Conservation (phyloP, 2,329 filamentous ascomycete species). For the Verticillium tricorpus region DNA sequence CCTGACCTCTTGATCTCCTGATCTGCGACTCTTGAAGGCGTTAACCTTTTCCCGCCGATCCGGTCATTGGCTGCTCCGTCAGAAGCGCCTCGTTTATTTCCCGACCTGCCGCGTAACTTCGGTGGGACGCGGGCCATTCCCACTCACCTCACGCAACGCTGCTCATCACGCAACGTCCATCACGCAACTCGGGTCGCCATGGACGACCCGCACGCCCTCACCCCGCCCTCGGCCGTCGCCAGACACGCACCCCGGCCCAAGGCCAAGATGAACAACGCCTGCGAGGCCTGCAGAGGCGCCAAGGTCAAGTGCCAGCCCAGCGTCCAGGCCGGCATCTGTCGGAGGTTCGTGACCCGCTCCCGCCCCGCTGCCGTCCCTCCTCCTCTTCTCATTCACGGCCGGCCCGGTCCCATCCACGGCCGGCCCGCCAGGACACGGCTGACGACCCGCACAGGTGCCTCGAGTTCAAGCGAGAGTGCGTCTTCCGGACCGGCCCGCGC, state of each 20-base stretch:
- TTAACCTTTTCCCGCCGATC: neutral
- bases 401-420: too few species aligned
- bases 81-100: neutral
- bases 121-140: neutral
- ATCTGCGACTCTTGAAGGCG: neutral
- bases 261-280: slow-evolving; percentile 33
- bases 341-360: slow-evolving; percentile 33
- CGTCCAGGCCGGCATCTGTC: slow-evolving; percentile 43
- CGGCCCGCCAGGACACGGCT: neutral
- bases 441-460: slow-evolving; percentile 35
- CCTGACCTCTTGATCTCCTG: neutral
- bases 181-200: neutral
- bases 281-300: slow-evolving; percentile 48
- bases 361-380: neutral
- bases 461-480: slow-evolving; percentile 48
- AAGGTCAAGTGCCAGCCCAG: slow-evolving; percentile 50
- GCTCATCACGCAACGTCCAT: too few species aligned
- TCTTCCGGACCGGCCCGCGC: slow-evolving; percentile 45
- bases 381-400: too few species aligned
- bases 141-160: neutral
- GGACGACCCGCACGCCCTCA: neutral
- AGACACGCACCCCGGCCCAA: neutral
- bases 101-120: neutral
- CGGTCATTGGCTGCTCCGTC: neutral
- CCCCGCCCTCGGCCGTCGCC: neutral